Evolutionary conservation across 2,329 filamentous ascomycete genomes (phyloP), one percentile per base, ranked within the genome.

Genomic region (Claviceps sp.): DNA sequence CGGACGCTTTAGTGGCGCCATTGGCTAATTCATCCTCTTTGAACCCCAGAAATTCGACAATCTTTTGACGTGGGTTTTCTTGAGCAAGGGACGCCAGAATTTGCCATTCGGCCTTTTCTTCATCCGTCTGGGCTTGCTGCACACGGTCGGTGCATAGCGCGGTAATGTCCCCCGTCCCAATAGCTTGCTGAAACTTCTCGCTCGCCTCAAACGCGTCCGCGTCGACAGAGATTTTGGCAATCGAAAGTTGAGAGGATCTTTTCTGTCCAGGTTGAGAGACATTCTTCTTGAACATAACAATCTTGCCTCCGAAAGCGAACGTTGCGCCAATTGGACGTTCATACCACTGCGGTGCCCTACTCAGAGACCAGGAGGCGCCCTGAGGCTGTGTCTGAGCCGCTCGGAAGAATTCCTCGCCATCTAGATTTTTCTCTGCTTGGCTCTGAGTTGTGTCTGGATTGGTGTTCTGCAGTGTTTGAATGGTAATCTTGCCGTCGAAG

Each of bases 391-490:
- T 87, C 66, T 95, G 90, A 11, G 90, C 91, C 66, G 88, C 90
- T 14, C 87, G 86, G 63, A 98, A 98, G 74, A 98, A 98, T 63
- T 97, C 93, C 63, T 95, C 93, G 47, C 86, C 90, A 62, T 96
- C 88, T 37, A 93, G 70, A 50, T 81, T 81, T 60, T 76, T 81
- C 61, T 87, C 81, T 11, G 82, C 77, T 5, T 78, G 74, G 43
- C 76, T 72, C 65, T 89, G 81, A 1, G 84, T 77, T n/a, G 78
- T 75, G 53, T 86, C 80, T 11, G 84, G 79, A 65, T 93, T 94
- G 37, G 90, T 95, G 68, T 93, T 96, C 64, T 98, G 93, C 42
- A 96, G 77, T 1, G 91, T 95, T 65, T 96, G 91, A 45, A 98
- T 75, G 2, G 86, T 84, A 56, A 98, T 95, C 70, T 94, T 96